Evolutionary conservation across 1,284 basidiomycete species (phyloP).

Genomic region (Sporisorium exsertum): DNA sequence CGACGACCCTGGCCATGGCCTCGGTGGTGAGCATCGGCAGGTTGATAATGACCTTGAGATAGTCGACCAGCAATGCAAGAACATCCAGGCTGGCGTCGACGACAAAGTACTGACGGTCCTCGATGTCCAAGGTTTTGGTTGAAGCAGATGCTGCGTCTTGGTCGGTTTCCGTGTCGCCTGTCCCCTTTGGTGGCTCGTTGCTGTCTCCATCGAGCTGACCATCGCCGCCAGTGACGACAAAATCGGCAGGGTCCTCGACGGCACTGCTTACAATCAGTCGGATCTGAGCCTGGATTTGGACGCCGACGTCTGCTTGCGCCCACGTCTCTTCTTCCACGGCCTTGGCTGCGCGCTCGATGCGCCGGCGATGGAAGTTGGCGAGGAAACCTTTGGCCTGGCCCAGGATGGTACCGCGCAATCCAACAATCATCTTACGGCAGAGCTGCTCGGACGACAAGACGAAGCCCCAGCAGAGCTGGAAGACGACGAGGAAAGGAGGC

Average conservation of each 20-base stretch:
- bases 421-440: constrained; percentile 89
- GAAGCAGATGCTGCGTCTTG: constrained; percentile 5
- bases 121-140: constrained; percentile 81
- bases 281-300: constrained; percentile 78
- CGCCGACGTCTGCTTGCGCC: constrained; percentile 81
- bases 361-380: constrained; percentile 83
- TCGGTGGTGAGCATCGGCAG: constrained; percentile 90
- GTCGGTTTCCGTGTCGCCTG: background rate
- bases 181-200: background rate
- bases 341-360: constrained; percentile 84
- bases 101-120: constrained; percentile 77
- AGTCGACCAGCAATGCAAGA: constrained; percentile 83
- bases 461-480: constrained; percentile 88
- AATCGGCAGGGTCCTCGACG: constrained; percentile 80
- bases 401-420: constrained; percentile 74
- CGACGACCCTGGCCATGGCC: constrained; percentile 90
- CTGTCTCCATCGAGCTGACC: background rate
- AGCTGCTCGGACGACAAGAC: constrained; percentile 86
- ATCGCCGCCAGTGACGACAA: constrained; percentile 40
- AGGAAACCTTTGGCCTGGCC: constrained; percentile 85
- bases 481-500: constrained; percentile 81
- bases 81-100: constrained; percentile 81
- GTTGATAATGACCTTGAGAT: constrained; percentile 88
- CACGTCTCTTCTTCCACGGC: constrained; percentile 92
- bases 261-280: constrained; percentile 83